Evolutionary conservation across 352 stramenopile genomes (phyloP).

Genomic region (Phytophthora colocasiae): DNA sequence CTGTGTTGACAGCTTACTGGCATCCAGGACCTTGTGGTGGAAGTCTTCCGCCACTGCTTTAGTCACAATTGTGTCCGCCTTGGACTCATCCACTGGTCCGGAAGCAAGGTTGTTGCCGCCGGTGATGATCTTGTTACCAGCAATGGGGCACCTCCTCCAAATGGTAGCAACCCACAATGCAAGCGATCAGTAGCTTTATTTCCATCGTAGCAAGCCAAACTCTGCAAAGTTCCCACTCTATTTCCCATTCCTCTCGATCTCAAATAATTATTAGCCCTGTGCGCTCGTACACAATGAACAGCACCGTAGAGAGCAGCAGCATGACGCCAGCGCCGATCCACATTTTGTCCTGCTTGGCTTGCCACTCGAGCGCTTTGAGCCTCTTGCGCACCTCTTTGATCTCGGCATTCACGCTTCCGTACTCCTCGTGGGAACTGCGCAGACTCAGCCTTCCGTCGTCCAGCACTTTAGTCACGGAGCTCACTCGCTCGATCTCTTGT

Average conservation of each 20-base stretch:
- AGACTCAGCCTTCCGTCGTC: slow-evolving; percentile 69
- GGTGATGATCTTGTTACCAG: slow-evolving; percentile 86
- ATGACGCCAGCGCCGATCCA: slow-evolving; percentile 77
- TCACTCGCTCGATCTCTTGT: slow-evolving; percentile 75
- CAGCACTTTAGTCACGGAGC: slow-evolving; percentile 69
- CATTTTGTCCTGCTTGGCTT: slow-evolving; percentile 77
- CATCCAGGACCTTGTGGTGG: slow-evolving; percentile 60
- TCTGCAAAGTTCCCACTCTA: background rate
- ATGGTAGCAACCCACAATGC: too few species aligned
- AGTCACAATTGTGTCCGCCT: slow-evolving; percentile 62
- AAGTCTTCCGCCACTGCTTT: slow-evolving; percentile 61
- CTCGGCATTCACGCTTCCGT: slow-evolving; percentile 60
- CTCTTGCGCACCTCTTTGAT: slow-evolving; percentile 62
- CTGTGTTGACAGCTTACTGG: slow-evolving; percentile 31
- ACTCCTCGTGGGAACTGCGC: slow-evolving; percentile 70
- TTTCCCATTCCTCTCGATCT: slow-evolving; percentile 6
- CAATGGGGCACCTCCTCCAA: slow-evolving; percentile 61
- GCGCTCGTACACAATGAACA: slow-evolving; percentile 82
- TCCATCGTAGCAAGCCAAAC: background rate
- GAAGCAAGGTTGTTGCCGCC: slow-evolving; percentile 91
- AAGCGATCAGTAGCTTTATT: too few species aligned
- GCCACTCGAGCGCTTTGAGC: slow-evolving; percentile 75
- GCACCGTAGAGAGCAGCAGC: slow-evolving; percentile 66
- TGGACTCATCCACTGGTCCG: slow-evolving; percentile 69
- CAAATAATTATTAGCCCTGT: slow-evolving; percentile 75